Evolutionary conservation across 2,329 filamentous ascomycete species (phyloP), one percentile per base, ranked within the genome.

Genomic region (Diaporthe australafricana): DNA sequence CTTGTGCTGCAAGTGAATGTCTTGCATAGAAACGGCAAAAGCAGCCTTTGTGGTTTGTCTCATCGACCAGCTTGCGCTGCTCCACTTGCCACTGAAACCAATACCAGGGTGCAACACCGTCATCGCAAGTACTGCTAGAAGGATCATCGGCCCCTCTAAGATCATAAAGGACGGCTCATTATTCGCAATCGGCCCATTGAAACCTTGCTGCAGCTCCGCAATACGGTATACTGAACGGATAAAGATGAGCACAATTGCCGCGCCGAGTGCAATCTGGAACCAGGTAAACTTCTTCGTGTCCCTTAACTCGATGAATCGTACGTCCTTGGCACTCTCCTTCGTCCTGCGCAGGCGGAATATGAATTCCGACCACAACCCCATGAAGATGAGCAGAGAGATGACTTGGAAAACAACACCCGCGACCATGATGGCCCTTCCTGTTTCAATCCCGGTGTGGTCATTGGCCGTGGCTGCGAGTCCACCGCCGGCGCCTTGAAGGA

Each of bases 101-200:
- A 35, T 14, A 14, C 53, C 53, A 14, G 57, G 57, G 14, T 63
- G 57, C 12, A 47, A 47, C 6, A 25, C 22, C 2, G 57, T 63
- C 57, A 63, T 45, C n/a, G 20, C n/a, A 45, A 63, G 38, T 32
- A 63, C 57, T 47, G 57, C 38, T n/a, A 63, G 38, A 14, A 63
- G 25, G 12, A 63, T 63, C 57, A 63, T 48, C 22, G 57, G 57
- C 38, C 57, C 53, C n/a, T 63, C 57, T 35, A 63, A 63, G 38
- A 63, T 63, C 57, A 48, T 63, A 40, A 63, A 63, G 17, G 57
- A 63, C n/a, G 42, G 32, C 57, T 63, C 57, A n/a, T 63, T n/a
- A 63, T 48, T 63, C 16, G 57, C 45, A 22, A 63, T 63, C n/a
- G 57, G 57, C 2, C 45, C 57, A 22, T 27, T 30, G 57, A 63